Evolutionary conservation across 768 basidiomycete species (phyloP).

Genomic region (Pleurotus salmoneostramineus): DNA sequence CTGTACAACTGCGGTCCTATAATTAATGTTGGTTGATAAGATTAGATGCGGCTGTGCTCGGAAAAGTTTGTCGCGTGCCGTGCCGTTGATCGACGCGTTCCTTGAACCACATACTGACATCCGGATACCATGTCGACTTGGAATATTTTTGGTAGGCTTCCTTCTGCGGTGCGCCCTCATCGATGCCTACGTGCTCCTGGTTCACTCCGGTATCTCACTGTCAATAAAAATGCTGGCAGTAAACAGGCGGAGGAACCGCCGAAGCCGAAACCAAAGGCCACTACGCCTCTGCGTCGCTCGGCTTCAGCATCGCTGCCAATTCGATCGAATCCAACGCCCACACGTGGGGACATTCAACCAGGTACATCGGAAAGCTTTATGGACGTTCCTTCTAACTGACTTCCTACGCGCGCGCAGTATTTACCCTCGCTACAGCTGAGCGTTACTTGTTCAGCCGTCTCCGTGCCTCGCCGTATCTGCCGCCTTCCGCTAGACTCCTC

Average conservation of each 20-base stretch:
- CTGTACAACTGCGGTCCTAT: neutral
- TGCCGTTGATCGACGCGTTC: neutral
- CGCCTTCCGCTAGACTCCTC: conserved; percentile 50
- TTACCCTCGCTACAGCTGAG: conserved; percentile 85
- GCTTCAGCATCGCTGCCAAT: conserved; percentile 86
- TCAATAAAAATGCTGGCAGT: neutral
- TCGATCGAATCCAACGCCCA: conserved; percentile 82
- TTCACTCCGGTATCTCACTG: neutral
- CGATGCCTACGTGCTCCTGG: neutral
- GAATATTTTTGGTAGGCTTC: neutral
- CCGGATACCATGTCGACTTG: neutral
- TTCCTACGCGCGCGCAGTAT: conserved; percentile 37
- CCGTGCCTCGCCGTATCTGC: conserved; percentile 45
- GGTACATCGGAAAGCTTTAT: conserved; percentile 16
- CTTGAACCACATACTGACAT: neutral
- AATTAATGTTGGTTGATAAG: neutral
- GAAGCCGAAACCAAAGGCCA: conserved; percentile 76
- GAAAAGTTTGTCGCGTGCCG: neutral
- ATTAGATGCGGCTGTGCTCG: neutral
- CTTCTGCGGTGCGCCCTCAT: neutral
- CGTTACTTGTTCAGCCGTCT: conserved; percentile 70
- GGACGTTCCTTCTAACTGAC: too few species aligned
- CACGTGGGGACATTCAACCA: conserved; percentile 67
- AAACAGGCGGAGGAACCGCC: conserved; percentile 17
- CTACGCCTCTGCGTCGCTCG: conserved; percentile 75